Conservation (phyloP, 495 filamentous ascomycete species). For the Monascus purpureus region DNA sequence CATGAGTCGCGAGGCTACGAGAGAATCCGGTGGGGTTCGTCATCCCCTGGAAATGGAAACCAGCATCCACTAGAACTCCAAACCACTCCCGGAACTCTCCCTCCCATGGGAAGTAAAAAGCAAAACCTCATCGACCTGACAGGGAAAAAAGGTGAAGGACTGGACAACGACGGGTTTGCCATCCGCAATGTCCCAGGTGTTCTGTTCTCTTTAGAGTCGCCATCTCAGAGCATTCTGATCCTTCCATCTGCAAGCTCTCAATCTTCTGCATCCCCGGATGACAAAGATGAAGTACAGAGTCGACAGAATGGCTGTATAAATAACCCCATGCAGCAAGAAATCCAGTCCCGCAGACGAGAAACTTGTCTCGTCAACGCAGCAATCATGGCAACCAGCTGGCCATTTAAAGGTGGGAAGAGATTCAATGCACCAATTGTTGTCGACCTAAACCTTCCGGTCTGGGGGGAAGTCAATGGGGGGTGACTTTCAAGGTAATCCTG, state of each 20-base stretch:
- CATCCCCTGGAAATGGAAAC: conserved; percentile 1
- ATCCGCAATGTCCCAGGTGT: conserved; percentile 1
- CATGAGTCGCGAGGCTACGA: conserved; percentile 35
- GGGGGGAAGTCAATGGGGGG: no score
- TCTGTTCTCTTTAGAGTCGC: conserved; percentile 2
- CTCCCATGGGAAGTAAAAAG: conserved; percentile 36
- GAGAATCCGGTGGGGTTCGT: conserved; percentile 20
- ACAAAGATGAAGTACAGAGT: no score
- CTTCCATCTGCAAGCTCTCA: no score
- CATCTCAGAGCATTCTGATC: neutral
- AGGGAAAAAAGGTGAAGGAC: conserved; percentile 23
- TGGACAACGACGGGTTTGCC: conserved; percentile 25
- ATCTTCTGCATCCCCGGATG: no score
- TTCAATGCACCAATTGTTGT: conserved; percentile 69
- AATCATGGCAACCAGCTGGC: conserved; percentile 53
- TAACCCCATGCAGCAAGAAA: conserved; percentile 13
- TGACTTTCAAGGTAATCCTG: no score
- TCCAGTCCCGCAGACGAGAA: conserved; percentile 41
- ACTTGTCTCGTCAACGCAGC: conserved; percentile 69
- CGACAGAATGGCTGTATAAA: no score
- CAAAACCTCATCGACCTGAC: conserved; percentile 44
- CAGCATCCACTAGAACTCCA: conserved; percentile 1
- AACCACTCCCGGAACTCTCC: conserved; percentile 9
- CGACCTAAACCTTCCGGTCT: conserved; percentile 55
- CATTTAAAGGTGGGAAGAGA: conserved; percentile 41